A percentile compares a stretch with the other conserved stretches of the same genome.
Conservation (phyloP, 1,139 yeast genomes). For the Magnusiomyces sp. region DNA sequence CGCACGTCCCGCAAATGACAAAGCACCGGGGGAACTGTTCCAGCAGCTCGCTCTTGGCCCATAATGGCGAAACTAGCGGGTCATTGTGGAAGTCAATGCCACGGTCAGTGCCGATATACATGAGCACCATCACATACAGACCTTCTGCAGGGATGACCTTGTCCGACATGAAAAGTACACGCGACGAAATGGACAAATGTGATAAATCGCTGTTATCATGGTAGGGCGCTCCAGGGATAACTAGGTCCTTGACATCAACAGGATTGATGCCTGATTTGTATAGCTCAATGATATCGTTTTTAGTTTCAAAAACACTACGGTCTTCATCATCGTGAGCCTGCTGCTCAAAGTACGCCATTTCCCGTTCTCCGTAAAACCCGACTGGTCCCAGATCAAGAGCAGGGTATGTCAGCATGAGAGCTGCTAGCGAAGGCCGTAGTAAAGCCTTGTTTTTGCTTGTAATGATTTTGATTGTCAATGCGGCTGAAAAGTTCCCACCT, state of each 20-base stretch:
- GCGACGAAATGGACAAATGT: conserved; percentile 17
- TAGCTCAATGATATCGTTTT: conserved; percentile 11
- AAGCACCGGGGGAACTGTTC: conserved; percentile 18
- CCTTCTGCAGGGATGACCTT: conserved; percentile 17
- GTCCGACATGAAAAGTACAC: conserved; percentile 16
- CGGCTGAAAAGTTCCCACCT: conserved; percentile 19
- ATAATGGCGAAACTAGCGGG: conserved; percentile 17
- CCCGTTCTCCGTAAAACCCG: conserved; percentile 16
- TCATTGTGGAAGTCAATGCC: conserved; percentile 16
- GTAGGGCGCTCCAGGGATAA: conserved; percentile 9
- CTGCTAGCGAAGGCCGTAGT: conserved; percentile 13
- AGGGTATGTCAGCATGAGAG: conserved; percentile 17
- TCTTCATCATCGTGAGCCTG: conserved; percentile 15
- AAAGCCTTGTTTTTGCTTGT: conserved; percentile 9
- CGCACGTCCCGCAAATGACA: conserved; percentile 19
- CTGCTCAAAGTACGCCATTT: conserved; percentile 17
- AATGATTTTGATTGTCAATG: conserved; percentile 15
- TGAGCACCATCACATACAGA: conserved; percentile 15
- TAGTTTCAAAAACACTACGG: conserved; percentile 12
- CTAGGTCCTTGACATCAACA: conserved; percentile 9
- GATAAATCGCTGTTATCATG: conserved; percentile 8
- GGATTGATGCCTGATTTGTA: conserved; percentile 13
- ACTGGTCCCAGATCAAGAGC: conserved; percentile 18
- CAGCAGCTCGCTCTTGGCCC: conserved; percentile 15
- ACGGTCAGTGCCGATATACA: conserved; percentile 20